These are phyloP conservation scores for Coniferiporia sulphurascens DNA, from an alignment of 1,284 basidiomycete genomes.

Conservation along the genomic window DNA sequence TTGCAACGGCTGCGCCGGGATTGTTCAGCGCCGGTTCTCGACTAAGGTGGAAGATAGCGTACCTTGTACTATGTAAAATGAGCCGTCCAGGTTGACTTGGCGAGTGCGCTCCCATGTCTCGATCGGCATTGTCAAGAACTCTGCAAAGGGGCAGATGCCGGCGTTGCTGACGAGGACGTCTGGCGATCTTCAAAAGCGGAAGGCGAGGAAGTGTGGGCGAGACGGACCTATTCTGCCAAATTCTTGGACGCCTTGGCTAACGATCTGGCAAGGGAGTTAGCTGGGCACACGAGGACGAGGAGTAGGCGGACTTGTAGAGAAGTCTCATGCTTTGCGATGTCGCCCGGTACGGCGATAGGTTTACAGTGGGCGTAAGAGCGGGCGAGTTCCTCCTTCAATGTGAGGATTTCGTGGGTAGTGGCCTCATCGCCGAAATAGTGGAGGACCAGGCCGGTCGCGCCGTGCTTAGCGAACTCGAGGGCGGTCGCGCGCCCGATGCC, in stretches of 20 bases:
- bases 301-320: slow-evolving; percentile 44
- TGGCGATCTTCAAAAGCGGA: slow-evolving; percentile 13
- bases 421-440: slow-evolving; percentile 65
- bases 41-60: not conserved
- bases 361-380: slow-evolving; percentile 29
- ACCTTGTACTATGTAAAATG: slow-evolving; percentile 75
- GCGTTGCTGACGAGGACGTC: slow-evolving; percentile 67
- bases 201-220: slow-evolving; percentile 32
- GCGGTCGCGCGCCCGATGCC: slow-evolving; percentile 80
- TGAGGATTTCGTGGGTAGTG: slow-evolving; percentile 48
- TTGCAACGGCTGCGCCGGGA: slow-evolving; percentile 54
- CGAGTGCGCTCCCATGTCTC: slow-evolving; percentile 66
- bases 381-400: slow-evolving; percentile 44
- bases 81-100: slow-evolving; percentile 74
- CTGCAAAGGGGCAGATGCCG: slow-evolving; percentile 77
- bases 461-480: slow-evolving; percentile 57
- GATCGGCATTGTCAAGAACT: slow-evolving; percentile 73
- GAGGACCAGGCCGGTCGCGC: slow-evolving; percentile 61
- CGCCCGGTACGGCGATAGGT: slow-evolving; percentile 50
- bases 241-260: slow-evolving; percentile 46
- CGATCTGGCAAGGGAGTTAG: slow-evolving; percentile 43
- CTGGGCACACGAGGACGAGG: not conserved
- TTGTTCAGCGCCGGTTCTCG: not conserved
- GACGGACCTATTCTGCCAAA: slow-evolving; percentile 65
- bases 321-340: slow-evolving; percentile 62